These are phyloP conservation scores for Solanum pinnatisectum DNA, from an alignment of 257 asterid genomes.

Conservation along the genomic window DNA sequence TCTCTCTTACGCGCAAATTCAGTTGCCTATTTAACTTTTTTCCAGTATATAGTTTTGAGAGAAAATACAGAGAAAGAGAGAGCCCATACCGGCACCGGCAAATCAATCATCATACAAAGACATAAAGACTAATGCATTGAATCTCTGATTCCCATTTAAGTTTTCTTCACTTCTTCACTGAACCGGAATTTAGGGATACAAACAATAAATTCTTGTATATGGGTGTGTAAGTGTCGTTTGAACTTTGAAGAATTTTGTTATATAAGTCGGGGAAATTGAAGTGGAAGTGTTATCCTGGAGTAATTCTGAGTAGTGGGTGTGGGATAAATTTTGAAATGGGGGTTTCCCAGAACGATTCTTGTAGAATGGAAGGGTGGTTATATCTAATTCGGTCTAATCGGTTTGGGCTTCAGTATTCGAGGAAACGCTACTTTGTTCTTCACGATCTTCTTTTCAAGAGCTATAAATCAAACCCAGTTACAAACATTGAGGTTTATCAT, in stretches of 20 bases:
- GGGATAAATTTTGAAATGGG: constrained; percentile 19
- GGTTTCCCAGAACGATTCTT: constrained; percentile 43
- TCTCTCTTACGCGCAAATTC: background rate
- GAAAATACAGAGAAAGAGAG: background rate
- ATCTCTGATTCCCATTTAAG: background rate
- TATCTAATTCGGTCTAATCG: constrained; percentile 80
- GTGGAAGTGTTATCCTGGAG: background rate
- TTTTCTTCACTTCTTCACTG: background rate
- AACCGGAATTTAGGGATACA: background rate
- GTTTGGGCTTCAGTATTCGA: constrained; percentile 80
- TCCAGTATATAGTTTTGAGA: background rate
- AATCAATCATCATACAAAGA: background rate
- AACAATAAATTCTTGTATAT: background rate
- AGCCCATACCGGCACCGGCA: background rate
- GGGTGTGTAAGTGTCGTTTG: background rate
- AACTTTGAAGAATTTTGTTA: background rate
- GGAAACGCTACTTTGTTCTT: constrained; percentile 87
- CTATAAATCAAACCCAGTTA: constrained; percentile 70
- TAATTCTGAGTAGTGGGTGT: background rate
- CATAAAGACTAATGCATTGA: background rate
- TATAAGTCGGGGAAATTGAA: background rate
- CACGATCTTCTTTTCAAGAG: constrained; percentile 77
- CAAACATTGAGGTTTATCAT: constrained; percentile 42
- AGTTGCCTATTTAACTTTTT: background rate
- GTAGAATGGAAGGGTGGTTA: constrained; percentile 92